Base-by-base conservation (phyloP, 768 basidiomycete species). In the Lactarius trivialis region DNA sequence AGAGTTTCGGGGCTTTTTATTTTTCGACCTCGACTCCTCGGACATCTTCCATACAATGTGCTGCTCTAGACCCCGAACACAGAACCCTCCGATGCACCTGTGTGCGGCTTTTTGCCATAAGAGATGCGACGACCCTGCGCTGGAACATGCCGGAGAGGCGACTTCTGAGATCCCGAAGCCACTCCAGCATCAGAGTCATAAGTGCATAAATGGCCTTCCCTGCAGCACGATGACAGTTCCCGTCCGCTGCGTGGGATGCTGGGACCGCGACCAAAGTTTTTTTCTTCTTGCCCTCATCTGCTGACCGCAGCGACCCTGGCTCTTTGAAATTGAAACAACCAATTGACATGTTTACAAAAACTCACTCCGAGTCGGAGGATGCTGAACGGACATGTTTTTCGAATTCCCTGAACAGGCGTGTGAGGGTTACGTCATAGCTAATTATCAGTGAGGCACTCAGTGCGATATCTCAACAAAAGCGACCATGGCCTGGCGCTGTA, bases 401-500 rank as follows among this genome's bases (percentile, higher is more conserved):
- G 49, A 15, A 7, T 15, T 30, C 49, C 26, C 2, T 50, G 2
- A 43, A 4, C 21, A 11, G 4, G 4, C 11, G n/a, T 19, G 21
- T 7, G 26, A 28, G 49, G 11, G 50, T 51, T 19, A 24, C 37
- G 41, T 58, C 56, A 58, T 41, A 36, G 19, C 12, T 15, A 49
- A 49, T 50, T 45, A 19, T 15, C 17, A 39, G 41, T 9, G 41
- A 39, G 36, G 12, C 36, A n/a, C 36, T 36, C 36, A 14, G 36
- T 41, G 24, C 24, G 30, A 2, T 41, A 17, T 33, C 43, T 37
- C 37, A 32, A 14, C 39, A 32, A 24, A n/a, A 7, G 17, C 55
- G 56, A 67, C 49, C 34, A 93, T 94, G 92, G 92, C 92, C 41
- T 94, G 92, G 93, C 79, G 81, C 33, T 88, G 87, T 71, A 81